Evolutionary conservation across 768 basidiomycete genomes (phyloP).

Genomic region (Mycena albidolilacea): DNA sequence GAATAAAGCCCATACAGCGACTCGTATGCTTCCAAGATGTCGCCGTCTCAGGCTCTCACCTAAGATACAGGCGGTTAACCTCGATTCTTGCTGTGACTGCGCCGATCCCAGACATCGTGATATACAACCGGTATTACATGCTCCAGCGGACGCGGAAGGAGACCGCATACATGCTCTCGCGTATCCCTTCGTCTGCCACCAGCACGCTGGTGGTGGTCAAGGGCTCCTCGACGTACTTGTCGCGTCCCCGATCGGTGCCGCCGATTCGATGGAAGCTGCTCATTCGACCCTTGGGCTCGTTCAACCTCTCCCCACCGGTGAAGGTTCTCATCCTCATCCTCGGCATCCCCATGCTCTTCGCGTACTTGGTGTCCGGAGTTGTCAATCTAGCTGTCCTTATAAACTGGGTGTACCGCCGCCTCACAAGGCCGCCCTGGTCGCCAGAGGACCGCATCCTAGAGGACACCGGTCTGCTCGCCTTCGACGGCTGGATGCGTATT

Average conservation of each 20-base stretch:
- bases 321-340: slow-evolving; percentile 29
- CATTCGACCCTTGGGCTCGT: slow-evolving; percentile 22
- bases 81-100: slow-evolving; percentile 4
- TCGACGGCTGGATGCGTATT: slow-evolving; percentile 37
- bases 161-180: slow-evolving; percentile 15
- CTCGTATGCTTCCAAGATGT: slow-evolving; percentile 28
- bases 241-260: slow-evolving; percentile 24
- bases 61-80: slow-evolving; percentile 4
- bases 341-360: slow-evolving; percentile 36
- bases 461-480: slow-evolving; percentile 26
- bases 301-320: neutral
- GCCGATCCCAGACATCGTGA: slow-evolving; percentile 33
- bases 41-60: neutral
- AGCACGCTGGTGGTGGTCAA: slow-evolving; percentile 21
- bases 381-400: slow-evolving; percentile 22
- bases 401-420: slow-evolving; percentile 19
- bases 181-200: slow-evolving; percentile 15
- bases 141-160: slow-evolving; percentile 17
- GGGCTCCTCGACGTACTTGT: slow-evolving; percentile 2
- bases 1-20: slow-evolving; percentile 17
- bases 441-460: slow-evolving; percentile 28
- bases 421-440: slow-evolving; percentile 24
- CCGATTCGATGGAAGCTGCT: slow-evolving; percentile 35
- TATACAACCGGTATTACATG: slow-evolving; percentile 28
- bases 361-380: slow-evolving; percentile 35